These are phyloP conservation scores for Yamadazyma oceani DNA, from an alignment of 1,139 yeast species.

Conservation along the genomic window DNA sequence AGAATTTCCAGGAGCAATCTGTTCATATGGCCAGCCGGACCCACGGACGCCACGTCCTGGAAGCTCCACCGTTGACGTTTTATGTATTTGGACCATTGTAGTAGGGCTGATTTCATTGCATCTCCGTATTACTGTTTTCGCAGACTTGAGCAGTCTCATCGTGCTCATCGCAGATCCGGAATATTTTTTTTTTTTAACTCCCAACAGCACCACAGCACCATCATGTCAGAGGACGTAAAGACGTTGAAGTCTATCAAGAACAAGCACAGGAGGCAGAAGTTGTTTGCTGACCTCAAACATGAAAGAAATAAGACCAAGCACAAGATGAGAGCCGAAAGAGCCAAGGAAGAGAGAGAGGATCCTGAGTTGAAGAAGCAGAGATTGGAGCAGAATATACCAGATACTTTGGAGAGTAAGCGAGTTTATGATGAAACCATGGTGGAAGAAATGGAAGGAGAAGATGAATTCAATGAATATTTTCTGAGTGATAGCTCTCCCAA, in stretches of 20 bases:
- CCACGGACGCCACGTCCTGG: slow-evolving; percentile 12
- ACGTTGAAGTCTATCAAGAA: slow-evolving; percentile 57
- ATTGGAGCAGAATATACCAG: slow-evolving; percentile 75
- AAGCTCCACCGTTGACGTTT: slow-evolving; percentile 14
- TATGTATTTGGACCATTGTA: slow-evolving; percentile 11
- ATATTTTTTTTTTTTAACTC: slow-evolving; percentile 2
- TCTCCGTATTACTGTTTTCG: no score
- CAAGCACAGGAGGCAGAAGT: slow-evolving; percentile 76
- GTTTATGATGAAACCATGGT: slow-evolving; percentile 87
- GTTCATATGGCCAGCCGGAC: slow-evolving; percentile 8
- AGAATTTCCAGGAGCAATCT: slow-evolving; percentile 6
- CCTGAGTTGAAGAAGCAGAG: slow-evolving; percentile 83
- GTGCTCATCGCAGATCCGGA: slow-evolving; percentile 7
- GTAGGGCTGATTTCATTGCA: not conserved
- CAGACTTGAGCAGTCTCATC: no score
- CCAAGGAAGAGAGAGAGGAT: slow-evolving; percentile 77
- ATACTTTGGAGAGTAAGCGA: slow-evolving; percentile 85
- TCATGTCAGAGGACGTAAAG: slow-evolving; percentile 19
- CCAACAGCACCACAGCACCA: slow-evolving; percentile 1
- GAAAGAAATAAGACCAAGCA: slow-evolving; percentile 78
- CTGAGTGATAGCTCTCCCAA: slow-evolving; percentile 65
- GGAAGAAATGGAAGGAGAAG: slow-evolving; percentile 73
- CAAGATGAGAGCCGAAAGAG: slow-evolving; percentile 70
- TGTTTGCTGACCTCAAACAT: slow-evolving; percentile 72
- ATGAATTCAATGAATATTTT: slow-evolving; percentile 71